These are phyloP conservation scores for Cryptosporidium canis DNA, from an alignment of 169 alveolate species.

Conservation along the genomic window DNA sequence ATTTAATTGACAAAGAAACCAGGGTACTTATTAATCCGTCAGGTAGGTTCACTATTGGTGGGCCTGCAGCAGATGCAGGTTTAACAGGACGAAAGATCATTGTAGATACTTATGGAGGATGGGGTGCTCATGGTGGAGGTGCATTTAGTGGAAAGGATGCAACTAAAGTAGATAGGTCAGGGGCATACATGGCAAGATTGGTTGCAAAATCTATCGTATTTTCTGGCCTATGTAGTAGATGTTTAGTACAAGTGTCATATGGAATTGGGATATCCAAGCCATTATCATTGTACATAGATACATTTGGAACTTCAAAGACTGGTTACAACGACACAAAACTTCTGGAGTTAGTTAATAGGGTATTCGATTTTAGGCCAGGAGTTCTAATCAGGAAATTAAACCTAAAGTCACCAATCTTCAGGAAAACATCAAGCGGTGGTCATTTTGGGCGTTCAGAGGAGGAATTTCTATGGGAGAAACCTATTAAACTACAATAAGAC, in stretches of 20 bases:
- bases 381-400: conserved; percentile 91
- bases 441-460: conserved; percentile 96
- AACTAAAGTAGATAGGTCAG: conserved; percentile 99
- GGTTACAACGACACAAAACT: conserved; percentile 93
- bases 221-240: conserved; percentile 94
- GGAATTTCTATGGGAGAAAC: conserved; percentile 94
- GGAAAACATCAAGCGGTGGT: conserved; percentile 95
- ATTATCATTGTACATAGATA: conserved; percentile 93
- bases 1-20: conserved; percentile 93
- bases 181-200: conserved; percentile 98
- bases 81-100: conserved; percentile 98
- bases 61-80: conserved; percentile 99
- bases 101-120: conserved; percentile 99
- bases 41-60: conserved; percentile 97
- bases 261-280: conserved; percentile 98
- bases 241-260: conserved; percentile 95
- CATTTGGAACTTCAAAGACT: conserved; percentile 91
- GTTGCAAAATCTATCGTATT: conserved; percentile 98
- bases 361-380: conserved; percentile 97
- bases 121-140: conserved; percentile 99
- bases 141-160: conserved; percentile 99
- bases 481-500: conserved; percentile 23
- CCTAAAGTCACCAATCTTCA: conserved; percentile 88
- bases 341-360: conserved; percentile 88
- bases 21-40: conserved; percentile 95